These are phyloP conservation scores for Asterochloris sp. DNA, from an alignment of 139 green algal species.

Conservation along the genomic window DNA sequence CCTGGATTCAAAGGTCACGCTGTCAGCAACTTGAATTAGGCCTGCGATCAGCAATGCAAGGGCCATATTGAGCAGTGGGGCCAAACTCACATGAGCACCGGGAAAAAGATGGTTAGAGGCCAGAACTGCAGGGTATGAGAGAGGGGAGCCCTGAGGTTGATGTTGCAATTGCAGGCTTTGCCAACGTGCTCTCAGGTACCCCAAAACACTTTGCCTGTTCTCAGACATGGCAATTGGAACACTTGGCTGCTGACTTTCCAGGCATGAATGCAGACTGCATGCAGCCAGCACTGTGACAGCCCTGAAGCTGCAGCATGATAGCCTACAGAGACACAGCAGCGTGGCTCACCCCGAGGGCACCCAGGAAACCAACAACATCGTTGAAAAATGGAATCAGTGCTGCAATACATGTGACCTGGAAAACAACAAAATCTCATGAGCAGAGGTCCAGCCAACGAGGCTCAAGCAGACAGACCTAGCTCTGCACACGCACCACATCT, in stretches of 20 bases:
- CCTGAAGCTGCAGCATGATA: too few relatives aligned
- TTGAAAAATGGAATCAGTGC: slow-evolving; percentile 15
- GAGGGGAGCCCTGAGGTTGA: too few relatives aligned
- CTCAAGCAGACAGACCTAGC: neutral
- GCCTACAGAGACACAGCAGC: too few relatives aligned
- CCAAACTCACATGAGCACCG: slow-evolving; percentile 1
- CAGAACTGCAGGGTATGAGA: slow-evolving; percentile 2
- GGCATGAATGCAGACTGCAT: too few relatives aligned
- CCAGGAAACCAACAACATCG: slow-evolving; percentile 15
- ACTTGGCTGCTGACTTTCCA: too few relatives aligned
- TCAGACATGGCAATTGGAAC: too few relatives aligned
- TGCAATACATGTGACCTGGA: slow-evolving; percentile 3
- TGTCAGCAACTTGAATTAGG: neutral
- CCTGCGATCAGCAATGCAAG: neutral
- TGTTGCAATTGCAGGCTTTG: too few relatives aligned
- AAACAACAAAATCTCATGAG: too few relatives aligned
- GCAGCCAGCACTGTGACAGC: too few relatives aligned
- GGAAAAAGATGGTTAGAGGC: slow-evolving; percentile 16
- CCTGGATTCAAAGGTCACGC: neutral
- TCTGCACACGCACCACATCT: neutral
- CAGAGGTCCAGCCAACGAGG: neutral
- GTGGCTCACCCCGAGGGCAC: neutral
- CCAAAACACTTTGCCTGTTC: too few relatives aligned
- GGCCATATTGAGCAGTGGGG: neutral
- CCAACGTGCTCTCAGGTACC: too few relatives aligned